Conservation (phyloP, 179 eudicot genomes). For the Silene vulgaris region DNA sequence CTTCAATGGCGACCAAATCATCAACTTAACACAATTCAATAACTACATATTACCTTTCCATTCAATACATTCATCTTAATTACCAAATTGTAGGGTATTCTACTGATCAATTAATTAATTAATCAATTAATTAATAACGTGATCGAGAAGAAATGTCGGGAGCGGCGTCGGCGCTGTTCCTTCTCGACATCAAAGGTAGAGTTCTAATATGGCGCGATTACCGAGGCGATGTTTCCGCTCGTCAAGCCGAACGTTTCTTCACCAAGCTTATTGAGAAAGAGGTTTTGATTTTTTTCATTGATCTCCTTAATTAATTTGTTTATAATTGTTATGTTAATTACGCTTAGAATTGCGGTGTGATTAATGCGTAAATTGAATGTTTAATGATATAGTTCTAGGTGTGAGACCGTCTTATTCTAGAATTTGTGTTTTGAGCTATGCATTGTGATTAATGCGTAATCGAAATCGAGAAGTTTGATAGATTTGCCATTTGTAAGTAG, state of each 20-base stretch:
- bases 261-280: constrained; percentile 83
- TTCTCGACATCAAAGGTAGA: constrained; percentile 81
- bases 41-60: background rate
- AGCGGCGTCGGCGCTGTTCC: constrained; percentile 91
- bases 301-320: constrained; percentile 15
- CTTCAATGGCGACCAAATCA: constrained; percentile 2
- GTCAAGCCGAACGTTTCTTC: constrained; percentile 77
- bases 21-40: background rate
- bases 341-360: background rate
- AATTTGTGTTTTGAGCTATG: background rate
- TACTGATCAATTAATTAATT: background rate
- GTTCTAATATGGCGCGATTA: constrained; percentile 88
- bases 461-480: background rate
- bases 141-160: constrained; percentile 50
- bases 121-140: background rate
- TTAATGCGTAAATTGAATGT: background rate
- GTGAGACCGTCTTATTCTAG: too few relatives aligned
- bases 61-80: background rate
- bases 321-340: background rate
- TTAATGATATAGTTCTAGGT: background rate
- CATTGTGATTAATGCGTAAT: constrained; percentile 3
- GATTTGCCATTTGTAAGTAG: background rate
- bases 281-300: constrained; percentile 33
- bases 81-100: background rate
- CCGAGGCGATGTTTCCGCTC: constrained; percentile 77